Evolutionary conservation across 257 asterid genomes (phyloP).

Genomic region (Echium plantagineum): DNA sequence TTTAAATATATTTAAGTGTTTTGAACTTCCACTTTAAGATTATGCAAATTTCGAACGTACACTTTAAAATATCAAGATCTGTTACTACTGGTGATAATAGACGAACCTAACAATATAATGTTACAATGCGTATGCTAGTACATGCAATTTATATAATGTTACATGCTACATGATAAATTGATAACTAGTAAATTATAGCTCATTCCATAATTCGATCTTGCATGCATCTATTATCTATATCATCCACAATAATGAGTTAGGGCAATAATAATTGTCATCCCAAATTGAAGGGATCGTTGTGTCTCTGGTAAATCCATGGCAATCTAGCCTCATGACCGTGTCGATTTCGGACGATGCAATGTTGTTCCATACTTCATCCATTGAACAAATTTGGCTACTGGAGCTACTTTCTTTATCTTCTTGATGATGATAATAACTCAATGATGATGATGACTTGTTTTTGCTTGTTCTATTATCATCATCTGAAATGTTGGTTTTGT

Average conservation of each 20-base stretch:
- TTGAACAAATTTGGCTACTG: slow-evolving; percentile 25
- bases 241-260: slow-evolving; percentile 35
- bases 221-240: slow-evolving; percentile 6
- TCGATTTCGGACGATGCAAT: slow-evolving; percentile 45
- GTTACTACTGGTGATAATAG: too few species aligned
- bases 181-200: too few species aligned
- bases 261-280: slow-evolving; percentile 41
- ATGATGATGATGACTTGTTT: neutral
- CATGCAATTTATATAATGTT: too few species aligned
- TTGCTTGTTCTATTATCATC: slow-evolving; percentile 15
- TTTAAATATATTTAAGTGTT: too few species aligned
- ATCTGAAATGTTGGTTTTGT: slow-evolving; percentile 5
- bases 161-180: too few species aligned
- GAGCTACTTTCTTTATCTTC: slow-evolving; percentile 7
- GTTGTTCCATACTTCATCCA: slow-evolving; percentile 91
- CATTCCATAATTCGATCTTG: too few species aligned
- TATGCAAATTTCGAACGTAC: too few species aligned
- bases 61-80: too few species aligned
- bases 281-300: slow-evolving; percentile 40
- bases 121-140: too few species aligned
- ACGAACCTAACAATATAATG: too few species aligned
- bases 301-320: neutral
- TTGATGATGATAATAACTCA: too few species aligned
- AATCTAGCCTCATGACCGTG: slow-evolving; percentile 3
- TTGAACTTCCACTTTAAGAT: too few species aligned